Base-by-base conservation (phyloP, 2,329 filamentous ascomycete species). In the Diaporthe helianthi region DNA sequence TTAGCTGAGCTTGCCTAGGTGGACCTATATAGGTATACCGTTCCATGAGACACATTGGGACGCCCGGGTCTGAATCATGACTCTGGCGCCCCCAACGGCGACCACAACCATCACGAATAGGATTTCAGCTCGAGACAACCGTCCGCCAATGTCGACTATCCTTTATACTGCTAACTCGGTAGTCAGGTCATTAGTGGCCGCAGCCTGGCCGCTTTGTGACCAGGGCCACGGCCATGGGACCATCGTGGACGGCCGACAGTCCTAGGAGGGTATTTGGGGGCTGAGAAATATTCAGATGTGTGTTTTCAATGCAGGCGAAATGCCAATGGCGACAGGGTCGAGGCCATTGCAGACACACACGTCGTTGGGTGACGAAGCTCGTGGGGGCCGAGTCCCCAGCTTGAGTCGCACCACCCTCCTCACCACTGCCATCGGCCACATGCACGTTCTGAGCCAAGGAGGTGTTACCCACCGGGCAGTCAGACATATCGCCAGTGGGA, bases 1-100 rank as follows among this genome's bases (percentile, higher is more conserved):
- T 67, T 67, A 67, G n/a, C 53, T 58, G 29, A 67, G 49, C 65
- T 33, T 51, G n/a, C n/a, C n/a, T n/a, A n/a, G n/a, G n/a, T n/a
- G n/a, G 44, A 26, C 41, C 65, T 41, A 58, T n/a, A n/a, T n/a
- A n/a, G n/a, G n/a, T n/a, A n/a, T 46, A 58, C 65, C 44, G 4
- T 1, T 15, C 13, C 33, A 51, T 53, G 31, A 67, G 46, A 15
- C 47, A 41, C 12, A 31, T 31, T 46, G 51, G 26, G 29, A 38
- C 15, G 29, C n/a, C 53, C 31, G 41, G 1, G 15, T 17, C 31
- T 53, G 52, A 4, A 58, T n/a, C 22, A 8, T 49, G 19, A 22
- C 29, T 38, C 26, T 10, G 65, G 52, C 41, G 65, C 52, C 65
- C 65, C 65, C 52, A 55, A 33, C 9, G 15, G n/a, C 47, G 52